A percentile compares a stretch with the other conserved stretches of the same genome.
Conservation (phyloP, 371 early-diverging fungal genomes). For the Blastocladiella emersonii region DNA sequence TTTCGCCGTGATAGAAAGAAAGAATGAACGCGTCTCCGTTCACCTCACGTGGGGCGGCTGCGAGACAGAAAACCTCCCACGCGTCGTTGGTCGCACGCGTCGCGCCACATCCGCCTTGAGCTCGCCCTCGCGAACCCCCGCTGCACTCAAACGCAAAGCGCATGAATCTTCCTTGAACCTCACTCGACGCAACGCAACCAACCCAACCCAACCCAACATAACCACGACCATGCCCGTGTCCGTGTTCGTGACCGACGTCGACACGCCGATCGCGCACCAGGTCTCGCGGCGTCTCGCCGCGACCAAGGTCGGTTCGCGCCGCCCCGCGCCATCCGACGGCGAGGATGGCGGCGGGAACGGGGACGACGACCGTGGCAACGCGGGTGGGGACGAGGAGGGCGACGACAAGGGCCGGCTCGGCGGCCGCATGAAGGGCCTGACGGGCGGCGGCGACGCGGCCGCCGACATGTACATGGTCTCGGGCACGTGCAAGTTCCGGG, state of each 20-base stretch:
- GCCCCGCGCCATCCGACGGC: slow-evolving; percentile 17
- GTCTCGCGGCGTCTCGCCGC: slow-evolving; percentile 22
- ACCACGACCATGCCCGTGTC: no score
- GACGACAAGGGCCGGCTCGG: slow-evolving; percentile 6
- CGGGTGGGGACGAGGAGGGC: slow-evolving; percentile 3
- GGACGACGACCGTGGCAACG: neutral
- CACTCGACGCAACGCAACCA: no score
- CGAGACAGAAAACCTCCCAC: no score
- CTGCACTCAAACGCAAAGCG: no score
- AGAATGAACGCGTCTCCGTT: no score
- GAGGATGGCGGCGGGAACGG: slow-evolving; percentile 16
- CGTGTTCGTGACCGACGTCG: slow-evolving; percentile 21
- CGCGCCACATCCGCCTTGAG: no score
- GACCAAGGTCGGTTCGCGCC: slow-evolving; percentile 25
- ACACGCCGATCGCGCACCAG: slow-evolving; percentile 30
- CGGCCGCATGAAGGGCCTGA: neutral
- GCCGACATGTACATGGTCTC: slow-evolving; percentile 18
- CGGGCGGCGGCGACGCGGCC: slow-evolving; percentile 6
- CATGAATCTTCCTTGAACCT: no score
- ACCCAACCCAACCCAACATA: no score
- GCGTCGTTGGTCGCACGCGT: no score
- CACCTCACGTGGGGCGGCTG: no score
- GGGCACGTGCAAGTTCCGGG: slow-evolving; percentile 14
- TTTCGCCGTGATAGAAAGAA: no score
- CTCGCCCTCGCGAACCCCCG: no score